Evolutionary conservation across 2,329 filamentous ascomycete genomes (phyloP).

Genomic region (Mycocentrospora acerina): DNA sequence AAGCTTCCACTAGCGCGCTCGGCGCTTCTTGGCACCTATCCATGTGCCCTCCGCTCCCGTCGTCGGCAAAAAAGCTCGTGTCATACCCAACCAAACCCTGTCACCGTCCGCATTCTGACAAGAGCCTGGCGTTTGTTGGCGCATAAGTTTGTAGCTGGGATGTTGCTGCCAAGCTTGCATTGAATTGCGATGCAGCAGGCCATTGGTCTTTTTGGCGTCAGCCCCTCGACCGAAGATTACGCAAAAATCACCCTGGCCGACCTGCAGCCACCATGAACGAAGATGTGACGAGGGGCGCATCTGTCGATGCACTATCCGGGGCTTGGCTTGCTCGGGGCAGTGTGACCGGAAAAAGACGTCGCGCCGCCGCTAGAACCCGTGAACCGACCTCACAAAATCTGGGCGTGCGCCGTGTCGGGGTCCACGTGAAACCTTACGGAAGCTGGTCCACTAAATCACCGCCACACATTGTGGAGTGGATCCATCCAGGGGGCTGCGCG

Average conservation of each 20-base stretch:
- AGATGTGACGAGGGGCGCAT: conserved; percentile 24
- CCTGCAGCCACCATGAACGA: conserved; percentile 16
- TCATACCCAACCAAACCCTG: conserved; percentile 32
- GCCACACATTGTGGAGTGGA: conserved; percentile 24
- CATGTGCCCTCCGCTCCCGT: conserved; percentile 9
- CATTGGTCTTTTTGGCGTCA: conserved; percentile 18
- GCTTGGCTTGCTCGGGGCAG: conserved; percentile 18
- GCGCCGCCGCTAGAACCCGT: conserved; percentile 24
- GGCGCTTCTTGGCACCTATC: conserved; percentile 26
- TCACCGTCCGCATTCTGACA: conserved; percentile 29
- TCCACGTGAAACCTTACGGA: conserved; percentile 27
- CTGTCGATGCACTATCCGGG: conserved; percentile 20
- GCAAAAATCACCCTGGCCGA: conserved; percentile 8
- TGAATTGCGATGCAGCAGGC: conserved; percentile 28
- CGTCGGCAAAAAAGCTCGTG: conserved; percentile 34
- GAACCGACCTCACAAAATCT: conserved; percentile 24
- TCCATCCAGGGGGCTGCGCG: conserved; percentile 36
- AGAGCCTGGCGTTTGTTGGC: conserved; percentile 33
- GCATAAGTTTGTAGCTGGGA: conserved; percentile 30
- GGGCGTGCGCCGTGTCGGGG: conserved; percentile 15
- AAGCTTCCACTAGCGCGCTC: conserved; percentile 38
- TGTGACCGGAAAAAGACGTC: conserved; percentile 24
- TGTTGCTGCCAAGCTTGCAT: conserved; percentile 24
- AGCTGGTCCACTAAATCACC: conserved; percentile 30
- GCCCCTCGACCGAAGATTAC: conserved; percentile 14